Evolutionary conservation across 345 rosid species (phyloP).

Genomic region (Citrus trifoliata): DNA sequence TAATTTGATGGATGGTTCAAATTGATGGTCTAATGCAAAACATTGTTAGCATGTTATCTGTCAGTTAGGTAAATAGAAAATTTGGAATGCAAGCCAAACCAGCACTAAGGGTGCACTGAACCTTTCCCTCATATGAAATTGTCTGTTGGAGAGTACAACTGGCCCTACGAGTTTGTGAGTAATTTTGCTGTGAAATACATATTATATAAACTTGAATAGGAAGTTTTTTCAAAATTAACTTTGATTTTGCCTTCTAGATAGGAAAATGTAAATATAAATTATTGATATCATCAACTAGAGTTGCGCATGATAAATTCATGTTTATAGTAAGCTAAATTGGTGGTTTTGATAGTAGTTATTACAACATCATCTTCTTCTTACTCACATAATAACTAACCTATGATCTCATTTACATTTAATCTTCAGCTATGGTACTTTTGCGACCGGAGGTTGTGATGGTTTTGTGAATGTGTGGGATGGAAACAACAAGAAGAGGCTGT

Average conservation of each 20-base stretch:
- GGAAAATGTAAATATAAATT: neutral
- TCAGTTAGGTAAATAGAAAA: neutral
- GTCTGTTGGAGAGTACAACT: neutral
- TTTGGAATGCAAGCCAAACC: neutral
- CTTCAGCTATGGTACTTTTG: conserved; percentile 96
- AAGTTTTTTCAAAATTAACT: neutral
- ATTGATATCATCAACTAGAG: neutral
- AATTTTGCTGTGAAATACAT: neutral
- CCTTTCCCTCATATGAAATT: neutral
- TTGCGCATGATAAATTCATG: neutral
- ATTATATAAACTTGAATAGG: neutral
- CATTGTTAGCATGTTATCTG: neutral
- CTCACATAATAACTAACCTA: neutral
- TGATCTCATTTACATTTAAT: conserved; percentile 10
- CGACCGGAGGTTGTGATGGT: conserved; percentile 99
- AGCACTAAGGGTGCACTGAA: neutral
- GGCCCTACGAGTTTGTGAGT: neutral
- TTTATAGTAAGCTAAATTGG: neutral
- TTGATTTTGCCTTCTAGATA: neutral
- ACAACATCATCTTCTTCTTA: neutral
- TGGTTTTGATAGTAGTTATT: neutral
- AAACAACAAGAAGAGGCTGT: conserved; percentile 96
- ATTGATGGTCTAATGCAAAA: neutral
- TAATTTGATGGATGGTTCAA: neutral
- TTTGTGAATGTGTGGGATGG: conserved; percentile 98